These are phyloP conservation scores for Leptosphaerulina australis DNA, from an alignment of 2,329 filamentous ascomycete genomes.

Conservation along the genomic window DNA sequence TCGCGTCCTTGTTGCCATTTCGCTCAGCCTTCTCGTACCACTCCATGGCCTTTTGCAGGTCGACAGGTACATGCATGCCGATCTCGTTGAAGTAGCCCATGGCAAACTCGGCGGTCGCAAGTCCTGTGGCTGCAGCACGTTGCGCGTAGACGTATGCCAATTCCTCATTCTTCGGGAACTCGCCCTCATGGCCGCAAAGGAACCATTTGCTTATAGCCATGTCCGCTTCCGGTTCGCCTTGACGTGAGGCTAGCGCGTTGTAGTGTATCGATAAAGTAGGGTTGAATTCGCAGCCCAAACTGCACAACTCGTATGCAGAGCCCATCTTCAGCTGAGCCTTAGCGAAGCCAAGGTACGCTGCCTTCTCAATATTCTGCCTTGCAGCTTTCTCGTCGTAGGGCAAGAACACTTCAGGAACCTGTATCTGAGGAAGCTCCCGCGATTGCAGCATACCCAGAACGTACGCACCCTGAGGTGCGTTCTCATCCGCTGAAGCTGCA, in stretches of 20 bases:
- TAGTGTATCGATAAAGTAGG: constrained; percentile 93
- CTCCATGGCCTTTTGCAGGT: constrained; percentile 77
- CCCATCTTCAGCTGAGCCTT: constrained; percentile 98
- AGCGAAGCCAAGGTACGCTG: constrained; percentile 91
- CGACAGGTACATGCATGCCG: constrained; percentile 86
- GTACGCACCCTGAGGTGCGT: constrained; percentile 94
- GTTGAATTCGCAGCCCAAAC: constrained; percentile 92
- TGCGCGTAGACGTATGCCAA: constrained; percentile 90
- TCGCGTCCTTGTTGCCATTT: constrained; percentile 90
- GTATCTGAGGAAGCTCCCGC: constrained; percentile 88
- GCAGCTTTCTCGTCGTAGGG: constrained; percentile 74
- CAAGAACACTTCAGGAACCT: constrained; percentile 73
- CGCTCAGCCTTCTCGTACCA: constrained; percentile 93
- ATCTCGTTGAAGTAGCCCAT: constrained; percentile 98
- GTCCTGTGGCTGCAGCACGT: constrained; percentile 78
- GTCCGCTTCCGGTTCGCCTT: constrained; percentile 91
- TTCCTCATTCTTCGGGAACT: constrained; percentile 95
- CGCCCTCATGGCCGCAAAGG: constrained; percentile 87
- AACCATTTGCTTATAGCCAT: constrained; percentile 99
- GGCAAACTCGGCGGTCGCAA: constrained; percentile 92
- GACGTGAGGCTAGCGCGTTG: constrained; percentile 88
- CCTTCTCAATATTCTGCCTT: constrained; percentile 91
- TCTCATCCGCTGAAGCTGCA: constrained; percentile 89
- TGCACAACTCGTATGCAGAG: constrained; percentile 90
- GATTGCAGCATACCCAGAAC: constrained; percentile 94